Evolutionary conservation across 1,284 basidiomycete species (phyloP).

Genomic region (Apiotrichum porosum): DNA sequence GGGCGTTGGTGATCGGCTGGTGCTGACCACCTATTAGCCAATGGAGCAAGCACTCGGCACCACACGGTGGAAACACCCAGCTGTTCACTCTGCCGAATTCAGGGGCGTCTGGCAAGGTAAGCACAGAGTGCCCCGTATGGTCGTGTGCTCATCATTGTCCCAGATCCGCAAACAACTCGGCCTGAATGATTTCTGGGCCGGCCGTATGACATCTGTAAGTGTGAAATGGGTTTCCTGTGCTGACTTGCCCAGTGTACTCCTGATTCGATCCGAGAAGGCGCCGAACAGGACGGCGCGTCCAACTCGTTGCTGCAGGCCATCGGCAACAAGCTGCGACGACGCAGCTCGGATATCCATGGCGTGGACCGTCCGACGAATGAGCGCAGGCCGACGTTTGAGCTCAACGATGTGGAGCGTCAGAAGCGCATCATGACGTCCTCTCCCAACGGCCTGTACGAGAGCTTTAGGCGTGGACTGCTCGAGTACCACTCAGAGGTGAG

Average conservation of each 20-base stretch:
- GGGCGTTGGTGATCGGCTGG: background rate
- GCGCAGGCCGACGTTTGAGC: slow-evolving; percentile 9
- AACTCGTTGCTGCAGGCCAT: too few species aligned
- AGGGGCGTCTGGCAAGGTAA: too few species aligned
- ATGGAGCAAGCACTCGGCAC: slow-evolving; percentile 27
- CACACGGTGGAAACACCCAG: slow-evolving; percentile 26
- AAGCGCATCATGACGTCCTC: slow-evolving; percentile 24
- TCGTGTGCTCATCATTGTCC: too few species aligned
- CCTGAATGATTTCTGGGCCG: slow-evolving; percentile 38
- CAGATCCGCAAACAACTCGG: slow-evolving; percentile 30
- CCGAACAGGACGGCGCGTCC: too few species aligned
- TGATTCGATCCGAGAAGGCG: too few species aligned
- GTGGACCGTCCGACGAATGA: background rate
- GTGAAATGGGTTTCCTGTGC: too few species aligned
- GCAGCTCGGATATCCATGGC: background rate
- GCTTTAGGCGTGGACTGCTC: slow-evolving; percentile 40
- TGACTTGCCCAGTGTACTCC: too few species aligned
- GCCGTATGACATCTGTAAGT: slow-evolving; percentile 16
- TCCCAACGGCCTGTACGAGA: slow-evolving; percentile 37
- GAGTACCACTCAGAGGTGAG: slow-evolving; percentile 26
- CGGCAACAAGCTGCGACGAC: background rate
- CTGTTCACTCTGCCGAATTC: slow-evolving; percentile 26
- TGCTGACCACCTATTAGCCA: slow-evolving; percentile 20
- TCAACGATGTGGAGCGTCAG: slow-evolving; percentile 24
- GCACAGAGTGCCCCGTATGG: too few species aligned